Evolutionary conservation across 331 rosid genomes (phyloP).

Genomic region (Cydonia oblonga): DNA sequence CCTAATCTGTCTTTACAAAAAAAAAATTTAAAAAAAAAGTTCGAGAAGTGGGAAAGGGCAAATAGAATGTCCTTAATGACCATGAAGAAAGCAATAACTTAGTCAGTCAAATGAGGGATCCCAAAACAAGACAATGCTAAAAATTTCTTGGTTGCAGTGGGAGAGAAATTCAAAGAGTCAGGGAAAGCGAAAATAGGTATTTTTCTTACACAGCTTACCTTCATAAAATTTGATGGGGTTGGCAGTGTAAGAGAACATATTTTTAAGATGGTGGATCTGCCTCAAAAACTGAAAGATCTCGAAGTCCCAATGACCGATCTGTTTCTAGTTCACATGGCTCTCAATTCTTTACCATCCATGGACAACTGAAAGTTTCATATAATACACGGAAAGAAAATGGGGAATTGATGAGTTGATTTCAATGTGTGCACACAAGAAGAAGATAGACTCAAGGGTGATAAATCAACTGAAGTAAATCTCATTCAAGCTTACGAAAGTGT

Average conservation of each 20-base stretch:
- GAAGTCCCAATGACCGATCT: neutral
- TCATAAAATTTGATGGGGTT: neutral
- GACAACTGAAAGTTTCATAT: neutral
- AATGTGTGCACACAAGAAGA: neutral
- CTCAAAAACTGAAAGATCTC: neutral
- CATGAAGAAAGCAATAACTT: too few relatives aligned
- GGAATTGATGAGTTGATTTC: neutral
- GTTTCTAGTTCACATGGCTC: neutral
- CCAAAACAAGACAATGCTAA: neutral
- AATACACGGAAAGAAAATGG: neutral
- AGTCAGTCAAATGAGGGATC: too few relatives aligned
- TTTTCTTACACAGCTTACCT: neutral
- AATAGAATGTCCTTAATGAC: too few relatives aligned
- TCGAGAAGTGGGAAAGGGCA: too few relatives aligned
- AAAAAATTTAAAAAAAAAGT: too few relatives aligned
- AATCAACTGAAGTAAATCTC: neutral
- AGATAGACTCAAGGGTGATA: neutral
- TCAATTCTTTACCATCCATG: neutral
- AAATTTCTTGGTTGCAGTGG: neutral
- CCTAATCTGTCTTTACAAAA: too few relatives aligned
- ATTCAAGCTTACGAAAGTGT: too few relatives aligned
- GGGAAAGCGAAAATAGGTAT: neutral
- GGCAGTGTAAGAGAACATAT: neutral
- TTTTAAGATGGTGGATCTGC: neutral
- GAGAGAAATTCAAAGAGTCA: neutral